Evolutionary conservation across 306 rosid species (phyloP).

Genomic region (Begonia fuchsioides): DNA sequence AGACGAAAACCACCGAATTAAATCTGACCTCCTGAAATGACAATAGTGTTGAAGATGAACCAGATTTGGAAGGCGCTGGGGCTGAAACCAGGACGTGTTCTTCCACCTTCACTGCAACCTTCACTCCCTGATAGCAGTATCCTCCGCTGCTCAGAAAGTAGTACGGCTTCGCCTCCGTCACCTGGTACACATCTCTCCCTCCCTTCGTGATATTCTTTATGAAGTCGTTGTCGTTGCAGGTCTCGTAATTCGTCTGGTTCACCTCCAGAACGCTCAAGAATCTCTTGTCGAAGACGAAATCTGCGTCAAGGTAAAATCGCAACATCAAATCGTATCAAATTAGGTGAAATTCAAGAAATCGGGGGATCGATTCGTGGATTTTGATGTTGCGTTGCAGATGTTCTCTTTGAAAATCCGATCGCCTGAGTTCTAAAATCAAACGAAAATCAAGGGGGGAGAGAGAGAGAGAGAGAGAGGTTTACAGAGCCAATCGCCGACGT

Average conservation of each 20-base stretch:
- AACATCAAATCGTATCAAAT: not conserved
- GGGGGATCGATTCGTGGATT: not conserved
- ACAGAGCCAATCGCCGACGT: slow-evolving; percentile 78
- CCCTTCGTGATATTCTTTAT: slow-evolving; percentile 45
- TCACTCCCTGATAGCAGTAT: slow-evolving; percentile 62
- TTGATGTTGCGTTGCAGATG: too few species aligned
- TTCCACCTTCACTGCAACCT: slow-evolving; percentile 22
- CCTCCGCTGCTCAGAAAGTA: slow-evolving; percentile 50
- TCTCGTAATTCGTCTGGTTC: slow-evolving; percentile 45
- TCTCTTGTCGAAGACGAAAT: slow-evolving; percentile 43
- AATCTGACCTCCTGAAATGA: not conserved
- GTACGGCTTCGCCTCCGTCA: slow-evolving; percentile 33
- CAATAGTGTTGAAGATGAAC: not conserved
- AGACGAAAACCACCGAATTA: slow-evolving; percentile 3
- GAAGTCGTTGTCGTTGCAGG: slow-evolving; percentile 39
- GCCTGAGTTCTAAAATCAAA: not conserved
- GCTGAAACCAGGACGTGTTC: not conserved
- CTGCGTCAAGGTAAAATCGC: slow-evolving; percentile 2
- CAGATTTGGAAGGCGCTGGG: slow-evolving; percentile 16
- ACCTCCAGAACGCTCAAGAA: slow-evolving; percentile 61
- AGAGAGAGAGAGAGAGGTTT: slow-evolving; percentile 1
- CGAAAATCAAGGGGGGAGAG: not conserved
- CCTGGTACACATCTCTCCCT: slow-evolving; percentile 57
- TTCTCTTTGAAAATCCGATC: too few species aligned
- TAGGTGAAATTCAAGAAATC: not conserved